These are phyloP conservation scores for Populus nigra DNA, from an alignment of 345 rosid species.

Conservation along the genomic window DNA sequence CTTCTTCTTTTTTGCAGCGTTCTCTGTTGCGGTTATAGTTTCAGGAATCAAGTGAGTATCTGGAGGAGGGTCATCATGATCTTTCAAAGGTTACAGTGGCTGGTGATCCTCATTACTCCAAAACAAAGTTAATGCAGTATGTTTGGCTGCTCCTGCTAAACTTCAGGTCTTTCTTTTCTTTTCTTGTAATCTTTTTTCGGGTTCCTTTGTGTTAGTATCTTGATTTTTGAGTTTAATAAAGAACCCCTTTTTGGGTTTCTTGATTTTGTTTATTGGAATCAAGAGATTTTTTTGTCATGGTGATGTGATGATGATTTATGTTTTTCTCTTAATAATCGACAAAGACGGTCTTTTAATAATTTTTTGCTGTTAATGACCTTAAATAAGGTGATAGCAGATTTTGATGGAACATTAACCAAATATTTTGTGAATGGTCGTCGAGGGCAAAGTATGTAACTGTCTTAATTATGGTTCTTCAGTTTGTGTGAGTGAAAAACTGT, in stretches of 20 bases:
- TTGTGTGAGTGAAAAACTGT: not conserved
- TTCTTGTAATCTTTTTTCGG: not conserved
- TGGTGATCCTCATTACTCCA: conserved; percentile 43
- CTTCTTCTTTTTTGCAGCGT: not conserved
- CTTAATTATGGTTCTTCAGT: not conserved
- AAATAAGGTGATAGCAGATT: conserved; percentile 70
- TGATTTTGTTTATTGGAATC: not conserved
- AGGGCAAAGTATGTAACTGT: conserved; percentile 55
- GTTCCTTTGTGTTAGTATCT: not conserved
- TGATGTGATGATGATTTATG: not conserved
- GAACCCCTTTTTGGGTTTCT: not conserved
- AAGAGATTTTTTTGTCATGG: not conserved
- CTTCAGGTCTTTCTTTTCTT: conserved; percentile 53
- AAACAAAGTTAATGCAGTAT: conserved; percentile 50
- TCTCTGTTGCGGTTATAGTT: not conserved
- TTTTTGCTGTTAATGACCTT: not conserved
- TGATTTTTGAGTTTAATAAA: not conserved
- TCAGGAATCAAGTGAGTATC: not conserved
- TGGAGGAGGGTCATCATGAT: conserved; percentile 12
- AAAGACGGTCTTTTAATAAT: not conserved
- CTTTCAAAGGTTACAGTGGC: conserved; percentile 36
- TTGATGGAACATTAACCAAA: conserved; percentile 74
- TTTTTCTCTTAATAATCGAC: not conserved
- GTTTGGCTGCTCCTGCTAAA: conserved; percentile 63
- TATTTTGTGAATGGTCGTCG: conserved; percentile 58